Evolutionary conservation across 768 basidiomycete genomes (phyloP), one percentile per base, ranked within the genome.

Genomic region (Boletus insuetus): DNA sequence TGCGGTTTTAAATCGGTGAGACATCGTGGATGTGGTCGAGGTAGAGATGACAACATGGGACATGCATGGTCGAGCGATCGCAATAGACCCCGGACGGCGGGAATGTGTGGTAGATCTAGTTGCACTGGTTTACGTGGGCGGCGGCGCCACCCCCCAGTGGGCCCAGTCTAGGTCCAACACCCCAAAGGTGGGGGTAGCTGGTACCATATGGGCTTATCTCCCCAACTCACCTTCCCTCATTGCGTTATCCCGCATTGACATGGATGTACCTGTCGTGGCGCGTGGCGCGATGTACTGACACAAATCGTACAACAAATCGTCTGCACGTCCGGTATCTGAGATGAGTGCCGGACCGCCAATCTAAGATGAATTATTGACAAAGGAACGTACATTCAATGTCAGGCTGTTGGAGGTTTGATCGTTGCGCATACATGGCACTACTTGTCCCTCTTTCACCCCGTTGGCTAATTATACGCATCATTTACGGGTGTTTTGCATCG

Each of bases 401-500:
- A 43, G 4, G 5, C n/a, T 14, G 44, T n/a, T 46, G 20, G 29
- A 20, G 20, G 42, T 41, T 51, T 46, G 51, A 58, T 50, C 42
- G 29, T n/a, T 50, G 49, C 44, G 22, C 40, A 44, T 56, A 44
- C 52, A 56, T 59, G 58, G 44, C 37, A 44, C 44, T 54, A 26
- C 34, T 20, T 24, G 44, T 35, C 26, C 17, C 12, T 41, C 16
- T n/a, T 22, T 43, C 31, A 17, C 19, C 20, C 22, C 19, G 14
- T 42, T 26, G 42, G 35, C 22, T 55, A 61, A 61, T 64, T 53
- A 53, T 59, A 47, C 31, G 24, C n/a, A 41, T 31, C 13, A 32
- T 47, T 16, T 62, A 7, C 46, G 48, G 32, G 22, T 49, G 44
- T 45, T 19, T 51, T 7, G 49, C 47, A 43, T 9, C 19, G 13